These are phyloP conservation scores for Apocynum venetum DNA, from an alignment of 257 asterid species.

Conservation along the genomic window DNA sequence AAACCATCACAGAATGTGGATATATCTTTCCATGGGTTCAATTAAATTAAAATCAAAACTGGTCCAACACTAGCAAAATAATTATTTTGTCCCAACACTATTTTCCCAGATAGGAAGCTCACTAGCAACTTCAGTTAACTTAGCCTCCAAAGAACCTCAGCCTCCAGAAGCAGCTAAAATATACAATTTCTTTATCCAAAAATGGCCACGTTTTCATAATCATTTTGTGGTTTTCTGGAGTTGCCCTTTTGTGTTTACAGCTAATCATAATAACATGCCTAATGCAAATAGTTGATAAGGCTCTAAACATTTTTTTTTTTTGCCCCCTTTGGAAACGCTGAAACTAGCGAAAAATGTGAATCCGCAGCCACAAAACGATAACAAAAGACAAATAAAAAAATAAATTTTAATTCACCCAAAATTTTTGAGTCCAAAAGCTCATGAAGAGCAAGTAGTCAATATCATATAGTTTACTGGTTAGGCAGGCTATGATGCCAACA, in stretches of 20 bases:
- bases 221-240: background rate
- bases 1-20: no score
- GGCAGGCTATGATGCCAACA: constrained; percentile 44
- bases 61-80: background rate
- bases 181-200: background rate
- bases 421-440: background rate
- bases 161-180: background rate
- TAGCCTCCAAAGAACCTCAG: background rate
- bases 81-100: no score
- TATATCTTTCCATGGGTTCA: background rate
- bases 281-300: background rate
- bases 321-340: background rate
- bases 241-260: background rate
- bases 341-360: constrained; percentile 7
- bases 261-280: background rate
- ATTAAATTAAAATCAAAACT: background rate
- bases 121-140: background rate
- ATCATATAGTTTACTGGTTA: constrained; percentile 32
- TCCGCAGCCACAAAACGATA: constrained; percentile 48
- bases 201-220: background rate
- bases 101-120: background rate
- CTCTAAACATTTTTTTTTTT: background rate
- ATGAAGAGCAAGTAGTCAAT: constrained; percentile 11
- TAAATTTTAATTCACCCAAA: background rate
- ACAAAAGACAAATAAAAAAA: background rate